These are phyloP conservation scores for Juglanconis juglandina DNA, from an alignment of 2,329 filamentous ascomycete species.

Conservation along the genomic window DNA sequence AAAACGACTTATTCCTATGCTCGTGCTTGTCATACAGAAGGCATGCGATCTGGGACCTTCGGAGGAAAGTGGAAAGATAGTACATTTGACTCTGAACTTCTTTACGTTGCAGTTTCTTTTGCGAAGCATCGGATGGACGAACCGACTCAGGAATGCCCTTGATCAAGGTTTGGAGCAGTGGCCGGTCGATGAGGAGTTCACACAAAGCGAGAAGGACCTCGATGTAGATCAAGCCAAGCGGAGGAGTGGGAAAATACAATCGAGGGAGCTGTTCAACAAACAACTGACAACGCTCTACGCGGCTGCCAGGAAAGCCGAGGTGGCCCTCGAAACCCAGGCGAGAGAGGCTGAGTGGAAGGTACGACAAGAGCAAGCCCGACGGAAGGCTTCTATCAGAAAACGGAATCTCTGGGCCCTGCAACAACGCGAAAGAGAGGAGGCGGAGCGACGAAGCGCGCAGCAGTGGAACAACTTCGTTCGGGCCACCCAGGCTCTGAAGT, in stretches of 20 bases:
- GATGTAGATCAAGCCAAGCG: background rate
- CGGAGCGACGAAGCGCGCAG: background rate
- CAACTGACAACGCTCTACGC: slow-evolving; percentile 3
- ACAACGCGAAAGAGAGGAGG: background rate
- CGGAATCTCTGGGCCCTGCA: background rate
- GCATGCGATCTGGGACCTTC: slow-evolving; percentile 1
- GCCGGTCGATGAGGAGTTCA: slow-evolving; percentile 4
- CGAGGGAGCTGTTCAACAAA: background rate
- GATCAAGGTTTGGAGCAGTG: slow-evolving; percentile 1
- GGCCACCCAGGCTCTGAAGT: background rate
- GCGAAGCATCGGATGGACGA: slow-evolving; percentile 8
- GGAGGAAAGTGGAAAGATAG: background rate
- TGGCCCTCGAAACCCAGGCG: background rate
- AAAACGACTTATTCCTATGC: slow-evolving; percentile 12
- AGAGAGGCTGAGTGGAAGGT: background rate
- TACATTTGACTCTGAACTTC: background rate
- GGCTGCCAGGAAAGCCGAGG: background rate
- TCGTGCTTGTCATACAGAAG: slow-evolving; percentile 8
- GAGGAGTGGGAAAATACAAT: background rate
- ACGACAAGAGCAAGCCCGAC: background rate
- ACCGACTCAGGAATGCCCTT: slow-evolving; percentile 1
- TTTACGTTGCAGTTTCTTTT: slow-evolving; percentile 15
- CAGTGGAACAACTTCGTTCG: background rate
- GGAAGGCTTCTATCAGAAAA: background rate
- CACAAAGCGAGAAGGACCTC: background rate